phyloP scores from a whole-genome alignment of 116 monocot genomes.

The Phalaenopsis hybrid region DNA sequence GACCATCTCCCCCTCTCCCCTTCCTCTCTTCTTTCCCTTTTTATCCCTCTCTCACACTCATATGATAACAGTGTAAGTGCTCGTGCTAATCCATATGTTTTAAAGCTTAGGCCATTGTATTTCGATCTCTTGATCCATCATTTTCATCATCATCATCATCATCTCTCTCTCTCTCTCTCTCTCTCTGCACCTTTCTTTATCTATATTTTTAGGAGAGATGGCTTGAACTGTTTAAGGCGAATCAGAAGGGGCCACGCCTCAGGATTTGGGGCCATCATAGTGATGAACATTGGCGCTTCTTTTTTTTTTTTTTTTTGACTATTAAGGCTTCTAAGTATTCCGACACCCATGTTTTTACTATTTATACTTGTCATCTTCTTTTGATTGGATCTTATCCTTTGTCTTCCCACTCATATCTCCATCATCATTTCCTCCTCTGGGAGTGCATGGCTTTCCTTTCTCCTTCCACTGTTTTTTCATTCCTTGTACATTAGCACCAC shows the following conservation, averaged over 20 bases:
- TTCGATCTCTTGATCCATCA: no score
- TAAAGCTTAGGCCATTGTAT: no score
- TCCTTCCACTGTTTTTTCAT: not conserved
- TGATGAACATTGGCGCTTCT: not conserved
- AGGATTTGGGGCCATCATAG: no score
- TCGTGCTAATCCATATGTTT: not conserved
- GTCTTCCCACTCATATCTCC: not conserved
- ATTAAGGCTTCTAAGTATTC: not conserved
- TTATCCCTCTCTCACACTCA: constrained; percentile 7
- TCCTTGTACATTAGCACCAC: no score
- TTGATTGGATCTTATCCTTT: not conserved
- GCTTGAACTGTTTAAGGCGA: not conserved
- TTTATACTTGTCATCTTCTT: constrained; percentile 8
- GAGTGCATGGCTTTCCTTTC: not conserved
- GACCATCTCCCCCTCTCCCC: not conserved
- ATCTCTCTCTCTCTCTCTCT: constrained; percentile 6
- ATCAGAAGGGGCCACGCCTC: not conserved
- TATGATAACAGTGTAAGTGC: not conserved
- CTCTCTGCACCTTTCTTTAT: not conserved
- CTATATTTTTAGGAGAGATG: not conserved
- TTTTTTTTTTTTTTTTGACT: not conserved
- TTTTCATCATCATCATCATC: no score
- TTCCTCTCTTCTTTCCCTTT: no score
- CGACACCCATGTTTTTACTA: not conserved
- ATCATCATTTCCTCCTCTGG: not conserved